Evolutionary conservation across 1,284 basidiomycete species (phyloP), one percentile per base, ranked within the genome.

Genomic region (Lentinus polychrous): DNA sequence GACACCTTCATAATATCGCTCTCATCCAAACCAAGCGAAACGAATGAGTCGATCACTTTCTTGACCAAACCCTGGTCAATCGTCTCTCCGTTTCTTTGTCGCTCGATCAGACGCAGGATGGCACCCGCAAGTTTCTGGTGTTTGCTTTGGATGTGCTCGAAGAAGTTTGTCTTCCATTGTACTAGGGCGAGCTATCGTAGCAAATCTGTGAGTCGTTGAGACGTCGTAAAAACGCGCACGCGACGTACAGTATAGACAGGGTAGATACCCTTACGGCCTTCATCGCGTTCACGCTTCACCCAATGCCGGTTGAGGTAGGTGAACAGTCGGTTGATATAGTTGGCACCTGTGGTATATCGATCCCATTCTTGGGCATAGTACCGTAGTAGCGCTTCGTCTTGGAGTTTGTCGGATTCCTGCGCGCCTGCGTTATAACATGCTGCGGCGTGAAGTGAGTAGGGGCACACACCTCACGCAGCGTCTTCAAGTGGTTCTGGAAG

Each of bases 271-370:
- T 94, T 98, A 61, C 93, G 81, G 4, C 96, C 96, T 65, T 99
- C 95, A 60, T 99, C 96, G 64, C 95, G 87, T 66, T 99, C 94
- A 40, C 95, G 83, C 72, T 96, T 97, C 43, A 99, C 94, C 96
- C 96, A 99, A 70, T 98, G 94, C 51, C 95, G 90, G 66, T 99
- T 98, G 52, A 98, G 81, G 69, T 98, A 98, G 17, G 91, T 89
- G 73, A 98, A 98, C 37, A 99, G 71, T 52, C 94, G 85, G 63
- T 96, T 94, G 62, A 99, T 87, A 66, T 94, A 98, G 66, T 91
- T 93, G 8, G 95, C 94, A 50, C 95, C 95, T 0, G 86, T 93
- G 0, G 95, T 99, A 70, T 97, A 99, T 37, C 93, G 80, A 62
- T 94, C 89, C 95, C 96, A 99, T 66, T 97, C 90, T 48, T 74